These are phyloP conservation scores for Podila epicladia DNA, from an alignment of 192 early-diverging fungal genomes.

Conservation along the genomic window DNA sequence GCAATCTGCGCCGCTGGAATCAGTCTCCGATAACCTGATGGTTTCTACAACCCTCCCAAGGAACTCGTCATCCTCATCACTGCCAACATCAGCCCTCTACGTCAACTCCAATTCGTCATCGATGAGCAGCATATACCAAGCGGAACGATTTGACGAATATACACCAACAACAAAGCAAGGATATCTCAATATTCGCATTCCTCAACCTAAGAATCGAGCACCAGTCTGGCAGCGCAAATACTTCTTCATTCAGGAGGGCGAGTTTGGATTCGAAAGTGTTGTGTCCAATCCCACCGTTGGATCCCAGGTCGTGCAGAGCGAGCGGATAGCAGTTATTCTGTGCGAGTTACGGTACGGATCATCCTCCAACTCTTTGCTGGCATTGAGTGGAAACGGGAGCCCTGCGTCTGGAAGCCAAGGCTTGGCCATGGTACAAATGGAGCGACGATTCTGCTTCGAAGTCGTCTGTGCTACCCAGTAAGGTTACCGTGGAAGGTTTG, in stretches of 20 bases:
- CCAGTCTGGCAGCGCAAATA: constrained; percentile 67
- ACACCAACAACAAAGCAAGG: constrained; percentile 70
- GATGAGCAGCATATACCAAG: background rate
- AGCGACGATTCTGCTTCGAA: constrained; percentile 79
- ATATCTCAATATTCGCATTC: constrained; percentile 62
- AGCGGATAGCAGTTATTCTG: constrained; percentile 63
- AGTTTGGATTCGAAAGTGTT: constrained; percentile 58
- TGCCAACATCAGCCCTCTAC: background rate
- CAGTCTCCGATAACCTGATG: background rate
- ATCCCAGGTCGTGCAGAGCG: constrained; percentile 59
- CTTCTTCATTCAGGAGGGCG: constrained; percentile 70
- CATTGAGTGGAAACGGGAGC: constrained; percentile 31
- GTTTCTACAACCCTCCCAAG: constrained; percentile 4
- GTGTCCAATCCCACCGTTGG: constrained; percentile 60
- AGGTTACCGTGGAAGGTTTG: constrained; percentile 2
- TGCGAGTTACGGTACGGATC: constrained; percentile 62
- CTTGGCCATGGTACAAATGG: constrained; percentile 53
- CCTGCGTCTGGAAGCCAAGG: constrained; percentile 43
- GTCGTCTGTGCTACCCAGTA: constrained; percentile 71
- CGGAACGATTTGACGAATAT: background rate
- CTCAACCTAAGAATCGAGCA: constrained; percentile 56
- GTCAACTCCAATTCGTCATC: constrained; percentile 4
- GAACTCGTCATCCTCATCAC: constrained; percentile 6
- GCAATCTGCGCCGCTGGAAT: constrained; percentile 7
- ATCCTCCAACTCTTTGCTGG: constrained; percentile 46